Evolutionary conservation across 164 flowering plant genomes (phyloP).

Genomic region (Stephania japonica): DNA sequence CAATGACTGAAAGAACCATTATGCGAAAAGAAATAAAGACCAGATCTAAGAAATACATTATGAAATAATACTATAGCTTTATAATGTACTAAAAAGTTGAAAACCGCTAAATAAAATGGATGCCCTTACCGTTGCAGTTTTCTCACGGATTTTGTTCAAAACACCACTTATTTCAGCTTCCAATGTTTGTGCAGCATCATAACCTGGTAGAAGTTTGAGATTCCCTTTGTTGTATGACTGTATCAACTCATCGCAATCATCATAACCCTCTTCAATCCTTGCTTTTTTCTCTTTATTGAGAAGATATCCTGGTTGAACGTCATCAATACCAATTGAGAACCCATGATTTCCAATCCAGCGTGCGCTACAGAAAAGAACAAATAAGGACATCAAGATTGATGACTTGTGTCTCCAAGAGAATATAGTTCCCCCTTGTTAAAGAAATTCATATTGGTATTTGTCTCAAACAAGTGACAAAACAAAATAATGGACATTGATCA

Average conservation of each 20-base stretch:
- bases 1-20: neutral
- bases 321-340: constrained; percentile 96
- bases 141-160: constrained; percentile 64
- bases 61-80: neutral
- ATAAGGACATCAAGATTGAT: neutral
- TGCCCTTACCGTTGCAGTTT: constrained; percentile 48
- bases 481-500: neutral
- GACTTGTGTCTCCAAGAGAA: neutral
- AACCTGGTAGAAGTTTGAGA: constrained; percentile 63
- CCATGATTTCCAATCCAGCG: constrained; percentile 99
- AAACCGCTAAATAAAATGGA: neutral
- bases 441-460: neutral
- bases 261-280: constrained; percentile 43
- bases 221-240: constrained; percentile 47
- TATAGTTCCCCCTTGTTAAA: neutral
- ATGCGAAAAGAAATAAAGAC: neutral
- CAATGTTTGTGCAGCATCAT: constrained; percentile 81
- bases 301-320: constrained; percentile 68
- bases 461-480: neutral
- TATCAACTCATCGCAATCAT: constrained; percentile 49
- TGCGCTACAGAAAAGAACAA: constrained; percentile 48
- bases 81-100: neutral
- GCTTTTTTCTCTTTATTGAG: constrained; percentile 36
- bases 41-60: neutral
- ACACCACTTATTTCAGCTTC: constrained; percentile 58